These are phyloP conservation scores for Salinomyces thailandicus DNA, from an alignment of 2,329 filamentous ascomycete species.

Conservation along the genomic window DNA sequence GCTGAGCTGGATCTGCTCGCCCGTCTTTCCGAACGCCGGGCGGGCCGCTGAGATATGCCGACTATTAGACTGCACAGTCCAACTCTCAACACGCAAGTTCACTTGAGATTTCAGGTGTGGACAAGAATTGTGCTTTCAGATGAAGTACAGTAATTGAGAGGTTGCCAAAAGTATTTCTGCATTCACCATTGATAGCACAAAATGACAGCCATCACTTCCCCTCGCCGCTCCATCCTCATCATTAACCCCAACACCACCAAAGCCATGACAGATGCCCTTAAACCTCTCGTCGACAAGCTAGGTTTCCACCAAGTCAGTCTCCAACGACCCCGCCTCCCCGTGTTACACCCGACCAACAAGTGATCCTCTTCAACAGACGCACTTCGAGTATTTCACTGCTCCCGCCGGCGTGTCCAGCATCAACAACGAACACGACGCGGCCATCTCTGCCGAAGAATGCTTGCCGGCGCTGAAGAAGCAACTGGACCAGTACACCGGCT, in stretches of 20 bases:
- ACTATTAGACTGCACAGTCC: no score
- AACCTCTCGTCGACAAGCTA: constrained; percentile 37
- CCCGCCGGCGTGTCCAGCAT: constrained; percentile 62
- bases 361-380: constrained; percentile 24
- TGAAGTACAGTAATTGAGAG: no score
- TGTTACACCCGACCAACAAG: not conserved
- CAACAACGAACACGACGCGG: constrained; percentile 61
- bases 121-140: no score
- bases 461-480: constrained; percentile 42
- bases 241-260: constrained; percentile 71
- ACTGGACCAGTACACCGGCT: constrained; percentile 53
- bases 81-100: no score
- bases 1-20: not conserved
- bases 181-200: no score
- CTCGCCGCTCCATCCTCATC: constrained; percentile 47
- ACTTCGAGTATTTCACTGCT: constrained; percentile 55
- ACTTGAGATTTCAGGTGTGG: no score
- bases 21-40: not conserved
- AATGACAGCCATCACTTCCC: not conserved
- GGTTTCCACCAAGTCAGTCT: constrained; percentile 32
- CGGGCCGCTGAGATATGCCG: no score
- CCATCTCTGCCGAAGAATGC: constrained; percentile 52
- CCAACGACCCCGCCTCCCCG: constrained; percentile 14
- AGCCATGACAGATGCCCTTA: constrained; percentile 60
- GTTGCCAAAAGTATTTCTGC: no score